Evolutionary conservation across 306 rosid genomes (phyloP).

Genomic region (Spatholobus suberectus): DNA sequence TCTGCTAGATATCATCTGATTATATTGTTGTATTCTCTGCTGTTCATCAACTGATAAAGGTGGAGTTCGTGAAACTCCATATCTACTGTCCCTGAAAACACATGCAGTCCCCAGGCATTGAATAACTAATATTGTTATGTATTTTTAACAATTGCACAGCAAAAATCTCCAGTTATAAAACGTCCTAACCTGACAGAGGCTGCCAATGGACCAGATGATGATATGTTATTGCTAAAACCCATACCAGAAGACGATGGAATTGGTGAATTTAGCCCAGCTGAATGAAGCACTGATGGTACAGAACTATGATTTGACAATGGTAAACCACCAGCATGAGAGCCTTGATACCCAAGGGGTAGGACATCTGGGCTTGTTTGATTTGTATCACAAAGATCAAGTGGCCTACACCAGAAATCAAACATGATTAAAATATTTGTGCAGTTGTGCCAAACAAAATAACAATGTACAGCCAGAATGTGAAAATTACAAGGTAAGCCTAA

Average conservation of each 20-base stretch:
- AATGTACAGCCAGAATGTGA: conserved; percentile 13
- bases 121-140: not conserved
- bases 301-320: conserved; percentile 78
- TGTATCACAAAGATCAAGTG: conserved; percentile 90
- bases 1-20: conserved; percentile 77
- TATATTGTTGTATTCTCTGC: conserved; percentile 86
- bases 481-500: conserved; percentile 4
- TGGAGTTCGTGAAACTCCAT: conserved; percentile 68
- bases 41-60: conserved; percentile 91
- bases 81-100: conserved; percentile 76
- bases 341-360: conserved; percentile 72
- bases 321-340: conserved; percentile 73
- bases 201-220: conserved; percentile 67
- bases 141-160: not conserved
- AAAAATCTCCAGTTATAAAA: conserved; percentile 35
- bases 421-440: conserved; percentile 27
- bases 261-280: conserved; percentile 69
- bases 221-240: conserved; percentile 67
- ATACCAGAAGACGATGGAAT: conserved; percentile 78
- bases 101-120: not conserved
- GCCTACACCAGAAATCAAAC: conserved; percentile 70
- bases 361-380: conserved; percentile 70
- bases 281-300: conserved; percentile 63
- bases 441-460: conserved; percentile 17
- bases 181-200: conserved; percentile 66